Percentiles rank a stretch among this genome's conserved stretches.
Conservation (phyloP, 1,139 yeast species). For the Pichia sp. region DNA sequence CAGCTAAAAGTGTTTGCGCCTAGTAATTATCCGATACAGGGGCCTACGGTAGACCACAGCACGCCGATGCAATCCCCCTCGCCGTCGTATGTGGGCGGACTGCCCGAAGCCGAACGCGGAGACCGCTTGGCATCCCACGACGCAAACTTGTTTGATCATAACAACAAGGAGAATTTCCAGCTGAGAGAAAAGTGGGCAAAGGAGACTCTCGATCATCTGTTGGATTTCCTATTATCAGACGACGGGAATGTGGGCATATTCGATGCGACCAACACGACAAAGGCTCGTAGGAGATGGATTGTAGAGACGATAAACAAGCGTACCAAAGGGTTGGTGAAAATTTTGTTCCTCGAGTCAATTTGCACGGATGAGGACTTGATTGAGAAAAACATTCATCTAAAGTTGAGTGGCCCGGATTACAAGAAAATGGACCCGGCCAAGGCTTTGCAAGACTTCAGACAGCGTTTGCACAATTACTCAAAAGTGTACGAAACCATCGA, state of each 20-base stretch:
- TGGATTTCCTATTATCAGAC: slow-evolving; percentile 78
- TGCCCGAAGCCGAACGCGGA: background rate
- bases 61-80: slow-evolving; percentile 12
- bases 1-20: slow-evolving; percentile 58
- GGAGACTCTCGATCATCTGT: slow-evolving; percentile 82
- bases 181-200: slow-evolving; percentile 94
- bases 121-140: slow-evolving; percentile 41
- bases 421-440: slow-evolving; percentile 74
- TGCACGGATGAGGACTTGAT: slow-evolving; percentile 78
- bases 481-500: slow-evolving; percentile 52
- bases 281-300: slow-evolving; percentile 67
- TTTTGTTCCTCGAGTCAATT: slow-evolving; percentile 79
- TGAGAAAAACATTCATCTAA: slow-evolving; percentile 78
- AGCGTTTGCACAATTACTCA: slow-evolving; percentile 32
- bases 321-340: slow-evolving; percentile 71
- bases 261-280: slow-evolving; percentile 93
- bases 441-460: slow-evolving; percentile 81
- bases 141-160: slow-evolving; percentile 83
- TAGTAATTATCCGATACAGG: slow-evolving; percentile 71
- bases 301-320: slow-evolving; percentile 68
- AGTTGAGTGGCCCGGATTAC: slow-evolving; percentile 93
- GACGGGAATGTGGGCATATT: slow-evolving; percentile 92
- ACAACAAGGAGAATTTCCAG: slow-evolving; percentile 58
- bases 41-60: slow-evolving; percentile 28
- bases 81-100: slow-evolving; percentile 6